Base-by-base conservation (phyloP, 768 basidiomycete species). In the Lepiota brunneoincarnata region DNA sequence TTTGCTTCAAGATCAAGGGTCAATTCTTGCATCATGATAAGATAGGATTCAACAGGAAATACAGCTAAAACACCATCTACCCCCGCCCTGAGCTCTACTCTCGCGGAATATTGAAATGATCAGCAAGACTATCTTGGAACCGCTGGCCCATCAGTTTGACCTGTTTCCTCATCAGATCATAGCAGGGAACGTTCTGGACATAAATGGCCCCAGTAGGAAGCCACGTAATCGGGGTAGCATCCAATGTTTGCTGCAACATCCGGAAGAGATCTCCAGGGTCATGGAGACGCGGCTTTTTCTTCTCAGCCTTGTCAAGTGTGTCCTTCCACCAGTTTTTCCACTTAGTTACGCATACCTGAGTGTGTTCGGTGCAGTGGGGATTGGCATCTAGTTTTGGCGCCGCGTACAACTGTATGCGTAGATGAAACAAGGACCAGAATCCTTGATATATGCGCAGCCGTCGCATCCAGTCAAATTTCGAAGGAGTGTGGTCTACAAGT, bases 71-170 rank as follows among this genome's bases (percentile, higher is more conserved):
- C n/a, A n/a, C n/a, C n/a, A n/a, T n/a, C n/a, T n/a, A n/a, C n/a
- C n/a, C n/a, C n/a, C n/a, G n/a, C n/a, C n/a, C n/a, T n/a, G n/a
- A n/a, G n/a, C n/a, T n/a, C n/a, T 18, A 26, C 12, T 39, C 37
- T 5, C 14, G 9, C 2, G 50, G 50, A 12, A 51, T 51, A 39
- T 31, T 41, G 9, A 51, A 51, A 21, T 51, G 40, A 20, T 51
- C 28, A 7, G 50, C 40, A 35, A 51, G 50, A 5, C 40, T 51
- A 24, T 42, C 40, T 6, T 51, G 17, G 26, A 51, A 51, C 9
- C 9, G 3, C 28, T 51, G 31, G 10, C 12, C 36, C 50, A 42
- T 49, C 17, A n/a, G 14, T 5, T 11, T 5, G 26, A 47, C 7
- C 20, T 47, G 45, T 15, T 14, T 10, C 18, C 15, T 18, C 9